These are phyloP conservation scores for Papiliotrema terrestris DNA, from an alignment of 1,284 basidiomycete species.

Conservation along the genomic window DNA sequence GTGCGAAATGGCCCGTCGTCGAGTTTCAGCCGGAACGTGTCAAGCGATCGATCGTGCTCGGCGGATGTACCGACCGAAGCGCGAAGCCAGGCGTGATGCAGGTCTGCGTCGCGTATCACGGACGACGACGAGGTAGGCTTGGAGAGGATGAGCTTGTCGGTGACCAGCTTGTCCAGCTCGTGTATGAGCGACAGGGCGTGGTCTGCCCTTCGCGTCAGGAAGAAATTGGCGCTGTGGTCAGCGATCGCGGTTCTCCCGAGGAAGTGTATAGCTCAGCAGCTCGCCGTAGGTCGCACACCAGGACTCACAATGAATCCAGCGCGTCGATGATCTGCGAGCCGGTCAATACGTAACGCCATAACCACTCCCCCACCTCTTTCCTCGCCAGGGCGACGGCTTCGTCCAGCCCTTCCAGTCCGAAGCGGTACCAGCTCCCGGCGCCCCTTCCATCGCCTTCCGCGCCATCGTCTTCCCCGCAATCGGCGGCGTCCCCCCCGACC, in stretches of 20 bases:
- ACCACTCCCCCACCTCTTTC: constrained; percentile 57
- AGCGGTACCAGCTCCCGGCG: constrained; percentile 29
- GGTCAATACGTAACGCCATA: constrained; percentile 84
- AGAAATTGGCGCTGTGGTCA: constrained; percentile 67
- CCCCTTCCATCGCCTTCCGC: constrained; percentile 53
- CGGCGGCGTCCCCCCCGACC: constrained; percentile 60
- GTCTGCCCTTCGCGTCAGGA: constrained; percentile 81
- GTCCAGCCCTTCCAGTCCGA: constrained; percentile 5
- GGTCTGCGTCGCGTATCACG: constrained; percentile 80
- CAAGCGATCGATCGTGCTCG: constrained; percentile 70
- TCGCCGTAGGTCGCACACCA: neutral
- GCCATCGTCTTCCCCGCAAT: constrained; percentile 66
- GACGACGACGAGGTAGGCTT: constrained; percentile 53
- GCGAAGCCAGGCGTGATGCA: constrained; percentile 73
- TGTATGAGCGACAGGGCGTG: constrained; percentile 74
- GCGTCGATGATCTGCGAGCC: constrained; percentile 73
- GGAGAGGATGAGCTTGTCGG: constrained; percentile 66
- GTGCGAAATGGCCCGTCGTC: constrained; percentile 72
- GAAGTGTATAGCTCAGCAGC: too few relatives aligned
- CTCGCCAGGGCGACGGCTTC: constrained; percentile 12
- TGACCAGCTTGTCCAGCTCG: constrained; percentile 73
- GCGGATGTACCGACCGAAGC: constrained; percentile 80
- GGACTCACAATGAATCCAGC: constrained; percentile 63
- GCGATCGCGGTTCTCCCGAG: neutral
- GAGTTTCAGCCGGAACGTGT: constrained; percentile 66